Conservation (phyloP, 2,329 filamentous ascomycete species). For the Aspergillus sp. region DNA sequence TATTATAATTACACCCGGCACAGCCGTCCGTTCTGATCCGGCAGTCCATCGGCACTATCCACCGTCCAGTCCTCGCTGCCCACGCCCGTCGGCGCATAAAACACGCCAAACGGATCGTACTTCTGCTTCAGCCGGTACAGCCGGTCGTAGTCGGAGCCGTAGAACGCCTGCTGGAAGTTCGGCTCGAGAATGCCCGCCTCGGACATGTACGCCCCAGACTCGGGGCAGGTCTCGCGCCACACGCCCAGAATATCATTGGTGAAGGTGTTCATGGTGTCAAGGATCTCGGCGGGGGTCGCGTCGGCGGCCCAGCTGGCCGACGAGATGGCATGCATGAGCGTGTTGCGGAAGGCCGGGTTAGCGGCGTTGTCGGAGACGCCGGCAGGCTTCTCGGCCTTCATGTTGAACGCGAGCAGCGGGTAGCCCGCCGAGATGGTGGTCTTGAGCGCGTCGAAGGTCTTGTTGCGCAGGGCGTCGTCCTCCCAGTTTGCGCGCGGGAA, state of each 20-base stretch:
- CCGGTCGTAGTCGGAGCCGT: conserved; percentile 25
- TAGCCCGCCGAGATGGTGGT: conserved; percentile 24
- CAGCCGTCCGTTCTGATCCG: conserved; percentile 39
- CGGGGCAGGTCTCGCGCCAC: conserved; percentile 25
- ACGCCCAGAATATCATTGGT: conserved; percentile 17
- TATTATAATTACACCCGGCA: conserved; percentile 26
- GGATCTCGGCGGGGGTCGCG: conserved; percentile 37
- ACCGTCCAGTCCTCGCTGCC: conserved; percentile 53
- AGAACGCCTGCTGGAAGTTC: conserved; percentile 30
- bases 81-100: conserved; percentile 51
- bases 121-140: conserved; percentile 47
- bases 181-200: conserved; percentile 48
- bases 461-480: conserved; percentile 21
- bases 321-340: conserved; percentile 25
- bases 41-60: conserved; percentile 26
- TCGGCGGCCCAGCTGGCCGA: conserved; percentile 21
- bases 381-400: conserved; percentile 25
- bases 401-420: conserved; percentile 31
- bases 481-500: conserved; percentile 35
- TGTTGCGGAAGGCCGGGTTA: conserved; percentile 24
- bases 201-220: conserved; percentile 37
- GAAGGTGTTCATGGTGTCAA: conserved; percentile 18
- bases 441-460: conserved; percentile 25
- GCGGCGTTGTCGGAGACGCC: conserved; percentile 17
- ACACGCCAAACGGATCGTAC: conserved; percentile 50